Evolutionary conservation across 2,329 filamentous ascomycete species (phyloP).

Genomic region (Aspergillus costaricaensis): DNA sequence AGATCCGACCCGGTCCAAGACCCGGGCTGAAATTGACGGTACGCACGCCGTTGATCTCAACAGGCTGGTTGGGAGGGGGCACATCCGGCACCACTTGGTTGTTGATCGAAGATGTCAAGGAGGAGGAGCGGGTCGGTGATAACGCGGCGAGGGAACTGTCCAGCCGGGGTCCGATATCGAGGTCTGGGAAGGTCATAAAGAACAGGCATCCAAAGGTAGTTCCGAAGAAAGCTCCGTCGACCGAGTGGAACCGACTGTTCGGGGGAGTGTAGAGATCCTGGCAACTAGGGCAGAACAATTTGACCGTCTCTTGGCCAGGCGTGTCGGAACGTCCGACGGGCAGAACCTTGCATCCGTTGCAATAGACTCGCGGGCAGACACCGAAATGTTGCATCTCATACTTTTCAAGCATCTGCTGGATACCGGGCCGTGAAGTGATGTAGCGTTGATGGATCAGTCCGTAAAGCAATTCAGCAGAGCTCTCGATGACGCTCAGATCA

Average conservation of each 20-base stretch:
- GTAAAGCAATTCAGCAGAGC: slow-evolving; percentile 96
- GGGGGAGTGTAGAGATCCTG: slow-evolving; percentile 96
- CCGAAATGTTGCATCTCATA: slow-evolving; percentile 97
- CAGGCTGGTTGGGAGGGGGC: slow-evolving; percentile 50
- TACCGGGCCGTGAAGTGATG: slow-evolving; percentile 92
- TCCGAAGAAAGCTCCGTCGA: slow-evolving; percentile 97
- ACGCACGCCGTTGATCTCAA: slow-evolving; percentile 79
- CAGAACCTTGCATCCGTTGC: slow-evolving; percentile 84
- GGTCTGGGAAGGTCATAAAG: slow-evolving; percentile 97
- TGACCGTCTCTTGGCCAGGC: slow-evolving; percentile 94
- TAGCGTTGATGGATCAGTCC: slow-evolving; percentile 98
- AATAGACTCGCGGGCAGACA: slow-evolving; percentile 90
- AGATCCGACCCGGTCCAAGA: slow-evolving; percentile 78
- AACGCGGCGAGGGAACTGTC: slow-evolving; percentile 44
- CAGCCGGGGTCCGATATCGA: slow-evolving; percentile 75
- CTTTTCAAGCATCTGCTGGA: slow-evolving; percentile 99
- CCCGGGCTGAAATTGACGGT: slow-evolving; percentile 85
- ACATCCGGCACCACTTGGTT: slow-evolving; percentile 32
- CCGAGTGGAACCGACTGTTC: slow-evolving; percentile 94
- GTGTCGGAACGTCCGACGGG: slow-evolving; percentile 94
- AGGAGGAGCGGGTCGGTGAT: slow-evolving; percentile 33
- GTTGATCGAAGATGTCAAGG: slow-evolving; percentile 28
- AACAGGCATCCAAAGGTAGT: slow-evolving; percentile 96
- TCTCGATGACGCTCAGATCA: slow-evolving; percentile 93
- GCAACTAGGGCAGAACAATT: slow-evolving; percentile 96